Base-by-base conservation (phyloP, 2,329 filamentous ascomycete genomes). In the Orbilia brochopaga region DNA sequence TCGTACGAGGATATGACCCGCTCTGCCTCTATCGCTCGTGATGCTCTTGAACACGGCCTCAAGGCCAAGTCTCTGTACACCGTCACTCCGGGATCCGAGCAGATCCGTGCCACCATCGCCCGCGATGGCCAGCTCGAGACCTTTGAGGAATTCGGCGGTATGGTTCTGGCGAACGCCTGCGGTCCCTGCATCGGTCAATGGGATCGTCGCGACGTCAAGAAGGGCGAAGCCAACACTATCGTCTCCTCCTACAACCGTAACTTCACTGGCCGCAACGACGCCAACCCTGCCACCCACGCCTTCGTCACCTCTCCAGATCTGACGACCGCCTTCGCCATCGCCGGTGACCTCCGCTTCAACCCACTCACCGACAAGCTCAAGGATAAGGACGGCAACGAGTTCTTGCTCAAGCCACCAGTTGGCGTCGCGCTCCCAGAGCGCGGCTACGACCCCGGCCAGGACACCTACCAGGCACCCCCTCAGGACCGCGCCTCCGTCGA, bases 171-270 rank as follows among this genome's bases (percentile, higher is more conserved):
- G 78, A 97, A 97, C 81, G 93, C 94, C 74, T 97, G 94, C 80
- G 93, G 90, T 77, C 90, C 90, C 76, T 94, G 90, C 83, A 92
- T 95, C 80, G 92, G 91, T 74, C 93, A 97, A 82, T 97, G 94
- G 94, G 92, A 97, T 79, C 90, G 94, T 76, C 85, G 83, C 75
- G 93, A 97, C 77, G 91, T 97, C 64, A 90, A 92, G 86, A 97
- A 97, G 87, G 93, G 93, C 76, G 88, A 90, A 77, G 84, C 92
- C 78, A 99, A 99, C 88, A 95, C 92, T 5, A 99, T 99, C 80
- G 85, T 99, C 80, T 97, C 92, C 52, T 97, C 94, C 27, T 99
- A 97, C 88, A 99, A 99, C 89, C 92, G 94, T 82, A 97, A 99
- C 88, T 97, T 99, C 85, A 97, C 93, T 73, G 93, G 93, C 76